Evolutionary conservation across 805 yeast genomes (phyloP).

Genomic region (Yamadazyma insecticola): DNA sequence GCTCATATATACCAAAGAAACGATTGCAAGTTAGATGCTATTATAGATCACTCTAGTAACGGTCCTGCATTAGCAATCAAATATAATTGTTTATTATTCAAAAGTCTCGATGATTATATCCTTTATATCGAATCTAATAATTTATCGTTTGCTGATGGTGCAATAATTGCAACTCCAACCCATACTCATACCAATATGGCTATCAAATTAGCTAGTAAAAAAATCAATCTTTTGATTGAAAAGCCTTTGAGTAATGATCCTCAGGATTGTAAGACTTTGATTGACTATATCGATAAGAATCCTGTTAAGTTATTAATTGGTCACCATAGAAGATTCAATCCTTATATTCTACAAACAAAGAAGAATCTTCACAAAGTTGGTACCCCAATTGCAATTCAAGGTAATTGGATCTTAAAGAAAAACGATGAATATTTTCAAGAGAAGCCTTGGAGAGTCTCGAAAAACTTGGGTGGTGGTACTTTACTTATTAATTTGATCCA

Average conservation of each 20-base stretch:
- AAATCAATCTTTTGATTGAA: conserved; percentile 32
- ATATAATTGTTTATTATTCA: conserved; percentile 18
- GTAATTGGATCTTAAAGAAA: conserved; percentile 34
- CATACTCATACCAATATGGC: conserved; percentile 32
- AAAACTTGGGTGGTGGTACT: conserved; percentile 30
- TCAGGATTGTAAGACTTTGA: conserved; percentile 26
- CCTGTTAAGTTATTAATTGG: conserved; percentile 31
- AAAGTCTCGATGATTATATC: conserved; percentile 20
- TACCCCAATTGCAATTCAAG: conserved; percentile 31
- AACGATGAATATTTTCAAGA: conserved; percentile 28
- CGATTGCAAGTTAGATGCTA: conserved; percentile 24
- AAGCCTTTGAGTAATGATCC: conserved; percentile 32
- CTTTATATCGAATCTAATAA: conserved; percentile 14
- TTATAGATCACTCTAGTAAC: conserved; percentile 26
- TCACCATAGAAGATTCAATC: conserved; percentile 39
- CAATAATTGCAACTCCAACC: conserved; percentile 37
- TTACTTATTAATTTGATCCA: conserved; percentile 35
- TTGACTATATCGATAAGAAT: conserved; percentile 16
- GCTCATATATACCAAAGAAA: conserved; percentile 20
- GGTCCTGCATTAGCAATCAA: conserved; percentile 19
- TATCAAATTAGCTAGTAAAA: conserved; percentile 25
- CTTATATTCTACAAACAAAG: conserved; percentile 32
- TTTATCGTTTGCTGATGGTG: conserved; percentile 28
- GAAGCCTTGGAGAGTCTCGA: conserved; percentile 29
- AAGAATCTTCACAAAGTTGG: conserved; percentile 25